A percentile compares a stretch with the other conserved stretches of the same genome.
These are phyloP conservation scores for Pythium monospermum DNA, from an alignment of 352 stramenopile genomes.

Conservation along the genomic window DNA sequence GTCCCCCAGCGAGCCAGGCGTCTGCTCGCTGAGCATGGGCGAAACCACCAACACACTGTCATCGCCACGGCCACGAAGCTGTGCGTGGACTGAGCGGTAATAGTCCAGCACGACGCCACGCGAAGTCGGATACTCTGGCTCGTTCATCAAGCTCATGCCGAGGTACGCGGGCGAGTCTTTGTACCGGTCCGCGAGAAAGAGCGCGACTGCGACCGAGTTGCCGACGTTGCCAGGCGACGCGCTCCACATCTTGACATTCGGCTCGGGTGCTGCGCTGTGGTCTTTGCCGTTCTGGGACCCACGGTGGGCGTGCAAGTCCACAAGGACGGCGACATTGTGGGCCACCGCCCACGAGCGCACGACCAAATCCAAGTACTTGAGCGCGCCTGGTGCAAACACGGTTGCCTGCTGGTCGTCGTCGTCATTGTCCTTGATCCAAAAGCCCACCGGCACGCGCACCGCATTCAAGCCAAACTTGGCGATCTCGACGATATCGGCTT, in stretches of 20 bases:
- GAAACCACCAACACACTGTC: slow-evolving; percentile 26
- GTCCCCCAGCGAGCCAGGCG: slow-evolving; percentile 14
- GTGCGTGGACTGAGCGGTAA: slow-evolving; percentile 19
- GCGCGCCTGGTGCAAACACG: slow-evolving; percentile 18
- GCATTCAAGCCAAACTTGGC: slow-evolving; percentile 20
- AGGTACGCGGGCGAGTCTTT: slow-evolving; percentile 21
- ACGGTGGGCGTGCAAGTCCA: slow-evolving; percentile 54
- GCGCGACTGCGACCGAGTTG: slow-evolving; percentile 20
- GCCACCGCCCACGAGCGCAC: slow-evolving; percentile 48
- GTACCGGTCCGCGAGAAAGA: slow-evolving; percentile 27
- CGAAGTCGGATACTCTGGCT: slow-evolving; percentile 21
- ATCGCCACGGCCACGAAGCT: slow-evolving; percentile 17
- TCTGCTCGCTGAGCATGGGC: slow-evolving; percentile 20
- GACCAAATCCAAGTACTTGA: slow-evolving; percentile 40
- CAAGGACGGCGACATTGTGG: slow-evolving; percentile 45
- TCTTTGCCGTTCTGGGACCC: slow-evolving; percentile 58
- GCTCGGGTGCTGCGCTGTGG: slow-evolving; percentile 28
- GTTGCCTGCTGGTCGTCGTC: slow-evolving; percentile 3
- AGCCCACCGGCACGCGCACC: slow-evolving; percentile 31
- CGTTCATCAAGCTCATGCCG: slow-evolving; percentile 29
- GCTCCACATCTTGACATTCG: slow-evolving; percentile 19
- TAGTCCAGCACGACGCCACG: slow-evolving; percentile 16
- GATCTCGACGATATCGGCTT: slow-evolving; percentile 25
- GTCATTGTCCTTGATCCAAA: slow-evolving; percentile 20
- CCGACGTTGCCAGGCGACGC: slow-evolving; percentile 18